A percentile compares a stretch with the other conserved stretches of the same genome.
Conservation (phyloP, 2,329 filamentous ascomycete genomes). For the Fusarium mundagurra region DNA sequence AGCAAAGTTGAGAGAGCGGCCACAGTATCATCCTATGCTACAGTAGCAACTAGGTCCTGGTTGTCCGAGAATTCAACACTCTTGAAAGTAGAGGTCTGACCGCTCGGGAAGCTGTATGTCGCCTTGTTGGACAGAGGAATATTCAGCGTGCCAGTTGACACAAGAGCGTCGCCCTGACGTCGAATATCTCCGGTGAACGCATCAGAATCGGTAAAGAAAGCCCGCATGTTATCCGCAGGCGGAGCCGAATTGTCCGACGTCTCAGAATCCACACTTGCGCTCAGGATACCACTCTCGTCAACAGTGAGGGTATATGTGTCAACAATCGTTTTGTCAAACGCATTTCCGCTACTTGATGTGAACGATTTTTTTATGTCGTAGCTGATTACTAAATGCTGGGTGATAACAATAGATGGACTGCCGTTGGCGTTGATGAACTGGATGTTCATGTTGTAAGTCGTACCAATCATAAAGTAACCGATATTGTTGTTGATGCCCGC, state of each 20-base stretch:
- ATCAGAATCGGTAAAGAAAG: neutral
- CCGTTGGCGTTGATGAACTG: neutral
- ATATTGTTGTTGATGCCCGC: neutral
- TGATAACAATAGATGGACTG: fast-evolving
- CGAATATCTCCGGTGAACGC: fast-evolving
- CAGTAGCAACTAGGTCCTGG: neutral
- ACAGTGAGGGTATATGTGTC: neutral
- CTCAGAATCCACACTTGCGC: fast-evolving
- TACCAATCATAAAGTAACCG: neutral
- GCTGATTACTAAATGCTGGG: neutral
- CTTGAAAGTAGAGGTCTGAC: neutral
- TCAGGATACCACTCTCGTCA: neutral
- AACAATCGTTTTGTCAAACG: neutral
- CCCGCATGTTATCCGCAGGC: fast-evolving
- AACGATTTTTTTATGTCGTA: fast-evolving
- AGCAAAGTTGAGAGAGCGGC: neutral
- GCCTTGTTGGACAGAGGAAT: neutral
- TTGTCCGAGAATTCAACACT: neutral
- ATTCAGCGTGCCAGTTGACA: fast-evolving
- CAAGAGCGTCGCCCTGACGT: neutral
- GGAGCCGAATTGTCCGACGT: neutral
- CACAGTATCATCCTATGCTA: neutral
- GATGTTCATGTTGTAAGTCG: neutral
- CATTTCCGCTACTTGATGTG: neutral
- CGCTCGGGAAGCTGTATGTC: neutral